Evolutionary conservation across 108 stramenopile genomes (phyloP).

Genomic region (Nannochloropsis gaditana): DNA sequence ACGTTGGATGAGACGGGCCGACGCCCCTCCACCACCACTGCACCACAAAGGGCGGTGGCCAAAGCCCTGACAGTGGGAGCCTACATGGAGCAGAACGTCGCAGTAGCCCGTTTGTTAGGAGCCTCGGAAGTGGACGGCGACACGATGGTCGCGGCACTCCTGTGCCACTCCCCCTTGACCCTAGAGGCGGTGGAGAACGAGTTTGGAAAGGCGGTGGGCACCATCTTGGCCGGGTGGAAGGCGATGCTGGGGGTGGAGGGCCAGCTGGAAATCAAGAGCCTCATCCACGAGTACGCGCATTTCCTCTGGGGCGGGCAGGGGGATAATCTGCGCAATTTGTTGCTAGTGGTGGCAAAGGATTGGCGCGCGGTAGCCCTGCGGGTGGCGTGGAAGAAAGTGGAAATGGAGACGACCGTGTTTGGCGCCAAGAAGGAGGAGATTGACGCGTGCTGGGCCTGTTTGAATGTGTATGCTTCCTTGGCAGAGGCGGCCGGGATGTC

Average conservation of each 20-base stretch:
- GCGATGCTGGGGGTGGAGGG: neutral
- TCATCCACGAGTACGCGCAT: slow-evolving; percentile 9
- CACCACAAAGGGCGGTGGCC: neutral
- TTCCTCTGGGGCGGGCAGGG: slow-evolving; percentile 3
- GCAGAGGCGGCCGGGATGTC: slow-evolving; percentile 71
- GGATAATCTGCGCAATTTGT: neutral
- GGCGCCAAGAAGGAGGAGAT: neutral
- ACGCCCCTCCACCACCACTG: neutral
- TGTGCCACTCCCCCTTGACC: neutral
- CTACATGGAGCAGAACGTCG: slow-evolving; percentile 7
- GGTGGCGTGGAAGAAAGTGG: neutral
- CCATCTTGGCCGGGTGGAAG: neutral
- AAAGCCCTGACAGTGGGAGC: neutral
- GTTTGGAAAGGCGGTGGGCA: neutral
- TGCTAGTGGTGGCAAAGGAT: neutral
- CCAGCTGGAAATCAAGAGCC: slow-evolving; percentile 11
- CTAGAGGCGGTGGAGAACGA: neutral
- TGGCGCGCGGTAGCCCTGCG: neutral
- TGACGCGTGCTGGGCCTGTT: neutral
- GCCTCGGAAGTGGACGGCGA: slow-evolving; percentile 11
- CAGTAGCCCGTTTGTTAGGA: neutral
- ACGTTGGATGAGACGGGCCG: neutral
- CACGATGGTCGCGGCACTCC: slow-evolving; percentile 1
- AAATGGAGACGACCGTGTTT: slow-evolving; percentile 10
- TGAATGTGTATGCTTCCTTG: slow-evolving; percentile 72